Base-by-base conservation (phyloP, 1,284 basidiomycete species). In the Rhodotorula sp. region DNA sequence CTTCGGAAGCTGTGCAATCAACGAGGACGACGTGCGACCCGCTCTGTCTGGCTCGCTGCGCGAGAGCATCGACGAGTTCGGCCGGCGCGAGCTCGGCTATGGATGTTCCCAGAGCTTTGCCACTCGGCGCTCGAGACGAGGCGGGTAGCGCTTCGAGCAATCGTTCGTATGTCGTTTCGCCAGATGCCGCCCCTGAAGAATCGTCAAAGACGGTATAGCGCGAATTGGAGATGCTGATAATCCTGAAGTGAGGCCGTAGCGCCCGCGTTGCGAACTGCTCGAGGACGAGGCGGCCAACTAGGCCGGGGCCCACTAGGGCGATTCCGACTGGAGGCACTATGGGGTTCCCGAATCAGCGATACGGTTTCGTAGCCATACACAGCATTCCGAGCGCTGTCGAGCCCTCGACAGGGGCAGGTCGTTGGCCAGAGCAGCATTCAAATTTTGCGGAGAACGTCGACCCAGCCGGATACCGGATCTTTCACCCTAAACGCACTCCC, bases 1-100 rank as follows among this genome's bases (percentile, higher is more conserved):
- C 84, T 61, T 93, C 89, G 44, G 90, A 89, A 1, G 93, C 91
- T 0, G 95, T 98, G 80, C 94, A 95, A 82, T 99, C 95, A 66
- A 98, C 89, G 26, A 99, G 85, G 86, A 69, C n/a, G 64, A 29
- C 42, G 29, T 49, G 63, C 18, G 49, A n/a, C 30, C 48, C 29
- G 14, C 12, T 17, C 53, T 54, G 15, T 1, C 6, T 17, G 14
- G 26, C 26, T 29, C 17, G 63, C 2, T 26, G 12, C n/a, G 8
- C 57, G 46, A 46, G 83, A 84, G 74, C 85, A 83, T 64, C 80
- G 18, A 79, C 75, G 24, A 83, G 79, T 5, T 54, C n/a, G 24
- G 26, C 15, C 26, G 53, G 53, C 17, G n/a, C n/a, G 53, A 54
- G 53, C n/a, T 54, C 53, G 53, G 17, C 10, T 18, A 54, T 26